Conservation (phyloP, 2,329 filamentous ascomycete genomes). For the Scedosporium aurantiacum region DNA sequence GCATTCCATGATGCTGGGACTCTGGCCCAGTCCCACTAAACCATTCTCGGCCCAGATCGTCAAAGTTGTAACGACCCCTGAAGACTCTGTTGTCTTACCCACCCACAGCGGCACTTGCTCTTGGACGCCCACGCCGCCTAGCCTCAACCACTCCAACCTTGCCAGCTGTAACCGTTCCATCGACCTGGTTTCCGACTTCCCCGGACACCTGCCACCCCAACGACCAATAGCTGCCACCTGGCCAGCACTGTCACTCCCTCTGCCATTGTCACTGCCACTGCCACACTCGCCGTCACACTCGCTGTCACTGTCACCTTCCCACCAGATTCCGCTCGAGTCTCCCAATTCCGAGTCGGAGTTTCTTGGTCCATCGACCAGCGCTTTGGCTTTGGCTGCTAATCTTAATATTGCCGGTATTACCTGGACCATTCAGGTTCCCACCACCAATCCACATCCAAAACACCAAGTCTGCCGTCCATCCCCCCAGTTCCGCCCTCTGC, state of each 20-base stretch:
- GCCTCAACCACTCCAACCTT: background rate
- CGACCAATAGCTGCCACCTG: background rate
- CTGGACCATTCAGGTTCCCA: too few species aligned
- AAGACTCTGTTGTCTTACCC: background rate
- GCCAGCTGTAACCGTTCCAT: background rate
- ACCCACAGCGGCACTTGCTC: background rate
- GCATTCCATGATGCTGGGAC: conserved; percentile 9
- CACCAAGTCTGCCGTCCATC: background rate
- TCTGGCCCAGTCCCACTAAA: conserved; percentile 5
- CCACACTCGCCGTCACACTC: background rate
- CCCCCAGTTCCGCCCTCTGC: background rate
- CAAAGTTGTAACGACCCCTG: conserved; percentile 4
- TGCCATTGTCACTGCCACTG: background rate
- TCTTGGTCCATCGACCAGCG: background rate
- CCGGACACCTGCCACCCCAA: background rate
- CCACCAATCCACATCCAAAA: background rate
- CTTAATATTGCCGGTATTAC: background rate
- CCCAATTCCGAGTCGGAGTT: too few species aligned
- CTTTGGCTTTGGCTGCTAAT: conserved; percentile 1
- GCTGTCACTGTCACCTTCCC: background rate
- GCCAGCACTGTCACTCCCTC: background rate
- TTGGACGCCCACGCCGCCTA: background rate
- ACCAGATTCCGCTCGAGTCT: too few species aligned
- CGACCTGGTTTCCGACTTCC: background rate
- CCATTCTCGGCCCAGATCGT: conserved; percentile 5